Evolutionary conservation across 306 rosid genomes (phyloP).

Genomic region (Mimosa bimucronata): DNA sequence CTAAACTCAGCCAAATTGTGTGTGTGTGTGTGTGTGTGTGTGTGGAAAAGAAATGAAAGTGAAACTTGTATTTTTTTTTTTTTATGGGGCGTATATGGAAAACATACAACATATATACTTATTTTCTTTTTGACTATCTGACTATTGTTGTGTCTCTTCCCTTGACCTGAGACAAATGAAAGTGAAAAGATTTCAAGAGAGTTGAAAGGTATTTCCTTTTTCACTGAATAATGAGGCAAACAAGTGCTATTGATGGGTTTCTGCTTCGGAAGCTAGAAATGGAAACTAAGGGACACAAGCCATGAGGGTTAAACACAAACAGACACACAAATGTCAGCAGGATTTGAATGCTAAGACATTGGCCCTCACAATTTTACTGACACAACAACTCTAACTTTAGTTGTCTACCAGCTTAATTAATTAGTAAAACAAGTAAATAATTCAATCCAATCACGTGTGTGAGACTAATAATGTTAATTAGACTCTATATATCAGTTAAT

Average conservation of each 20-base stretch:
- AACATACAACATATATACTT: background rate
- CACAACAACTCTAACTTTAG: background rate
- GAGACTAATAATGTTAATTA: background rate
- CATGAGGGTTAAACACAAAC: background rate
- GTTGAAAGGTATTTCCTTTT: conserved; percentile 25
- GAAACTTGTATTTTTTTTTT: background rate
- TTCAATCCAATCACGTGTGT: background rate
- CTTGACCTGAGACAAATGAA: background rate
- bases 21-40: background rate
- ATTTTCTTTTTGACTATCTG: background rate
- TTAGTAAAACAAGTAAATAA: background rate
- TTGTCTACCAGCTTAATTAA: background rate
- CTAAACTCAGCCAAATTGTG: background rate
- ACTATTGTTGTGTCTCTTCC: background rate
- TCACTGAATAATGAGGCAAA: conserved; percentile 32
- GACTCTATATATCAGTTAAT: background rate
- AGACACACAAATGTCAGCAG: conserved; percentile 20
- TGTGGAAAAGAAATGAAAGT: background rate
- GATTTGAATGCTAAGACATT: conserved; percentile 28
- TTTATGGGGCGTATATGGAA: background rate
- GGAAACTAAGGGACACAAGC: background rate
- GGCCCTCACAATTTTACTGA: background rate
- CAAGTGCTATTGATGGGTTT: background rate
- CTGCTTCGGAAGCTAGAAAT: conserved; percentile 7
- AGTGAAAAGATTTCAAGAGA: background rate